These are phyloP conservation scores for Graphium sp. DNA, from an alignment of 2,329 filamentous ascomycete genomes.

Conservation along the genomic window DNA sequence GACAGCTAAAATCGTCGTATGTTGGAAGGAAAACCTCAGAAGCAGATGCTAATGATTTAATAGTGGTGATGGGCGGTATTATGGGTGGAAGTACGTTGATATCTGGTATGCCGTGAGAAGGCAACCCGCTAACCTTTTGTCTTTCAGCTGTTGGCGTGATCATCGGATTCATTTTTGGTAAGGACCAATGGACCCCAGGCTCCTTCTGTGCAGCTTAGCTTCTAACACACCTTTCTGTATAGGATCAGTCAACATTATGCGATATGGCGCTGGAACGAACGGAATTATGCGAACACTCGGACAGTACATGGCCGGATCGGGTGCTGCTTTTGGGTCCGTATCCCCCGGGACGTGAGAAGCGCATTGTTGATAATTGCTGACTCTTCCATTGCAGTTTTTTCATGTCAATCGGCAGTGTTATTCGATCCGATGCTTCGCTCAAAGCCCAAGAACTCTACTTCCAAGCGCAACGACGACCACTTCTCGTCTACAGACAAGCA, in stretches of 20 bases:
- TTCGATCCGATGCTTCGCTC: slow-evolving; percentile 75
- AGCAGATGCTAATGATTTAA: background rate
- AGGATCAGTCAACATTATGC: slow-evolving; percentile 90
- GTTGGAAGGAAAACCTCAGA: background rate
- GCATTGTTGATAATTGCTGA: background rate
- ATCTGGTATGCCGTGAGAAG: background rate
- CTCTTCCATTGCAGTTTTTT: slow-evolving; percentile 53
- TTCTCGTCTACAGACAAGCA: slow-evolving; percentile 33
- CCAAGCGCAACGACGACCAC: slow-evolving; percentile 55
- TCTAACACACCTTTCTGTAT: slow-evolving; percentile 7
- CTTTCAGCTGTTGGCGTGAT: slow-evolving; percentile 73
- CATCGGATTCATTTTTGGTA: slow-evolving; percentile 97
- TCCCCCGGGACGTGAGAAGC: background rate
- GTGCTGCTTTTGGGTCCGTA: slow-evolving; percentile 80
- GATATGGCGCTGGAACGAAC: slow-evolving; percentile 83
- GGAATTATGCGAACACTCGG: slow-evolving; percentile 88
- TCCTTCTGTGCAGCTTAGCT: too few species aligned
- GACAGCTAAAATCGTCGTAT: background rate
- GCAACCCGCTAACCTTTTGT: slow-evolving; percentile 1
- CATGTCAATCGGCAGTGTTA: slow-evolving; percentile 96
- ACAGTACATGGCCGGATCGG: slow-evolving; percentile 92
- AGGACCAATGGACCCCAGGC: too few species aligned
- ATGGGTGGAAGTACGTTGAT: slow-evolving; percentile 83
- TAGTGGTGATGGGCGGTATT: slow-evolving; percentile 96
- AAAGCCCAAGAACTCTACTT: slow-evolving; percentile 61